Conservation (phyloP, 2,329 filamentous ascomycete genomes). For the Cyphellophora europaea region DNA sequence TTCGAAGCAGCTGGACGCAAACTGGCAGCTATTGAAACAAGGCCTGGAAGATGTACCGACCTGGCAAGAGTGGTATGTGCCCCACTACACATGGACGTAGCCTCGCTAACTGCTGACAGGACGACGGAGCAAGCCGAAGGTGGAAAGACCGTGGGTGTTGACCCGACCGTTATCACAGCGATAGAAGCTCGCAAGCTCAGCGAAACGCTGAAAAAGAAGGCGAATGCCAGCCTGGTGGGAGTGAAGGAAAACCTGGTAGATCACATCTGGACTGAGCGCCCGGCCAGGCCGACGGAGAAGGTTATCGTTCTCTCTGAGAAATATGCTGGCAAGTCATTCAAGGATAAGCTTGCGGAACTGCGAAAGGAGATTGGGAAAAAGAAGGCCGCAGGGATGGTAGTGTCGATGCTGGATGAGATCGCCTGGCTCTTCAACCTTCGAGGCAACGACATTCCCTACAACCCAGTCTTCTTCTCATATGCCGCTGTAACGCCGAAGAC, state of each 20-base stretch:
- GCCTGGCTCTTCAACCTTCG: conserved; percentile 98
- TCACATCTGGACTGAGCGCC: conserved; percentile 70
- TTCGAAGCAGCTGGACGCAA: conserved; percentile 75
- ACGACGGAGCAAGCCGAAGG: conserved; percentile 72
- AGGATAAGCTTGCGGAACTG: conserved; percentile 73
- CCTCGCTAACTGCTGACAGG: no score
- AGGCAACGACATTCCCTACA: conserved; percentile 92
- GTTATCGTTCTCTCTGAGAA: conserved; percentile 62
- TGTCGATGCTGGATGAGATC: conserved; percentile 79
- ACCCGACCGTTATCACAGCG: conserved; percentile 77
- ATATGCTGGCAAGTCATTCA: conserved; percentile 73
- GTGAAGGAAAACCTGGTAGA: conserved; percentile 83
- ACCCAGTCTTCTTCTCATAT: conserved; percentile 97
- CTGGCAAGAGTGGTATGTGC: conserved; percentile 95
- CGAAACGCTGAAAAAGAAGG: conserved; percentile 79
- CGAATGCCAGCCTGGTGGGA: conserved; percentile 65
- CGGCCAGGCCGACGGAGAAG: conserved; percentile 64
- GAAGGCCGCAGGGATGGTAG: conserved; percentile 75
- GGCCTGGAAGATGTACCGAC: conserved; percentile 89
- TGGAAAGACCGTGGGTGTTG: conserved; percentile 82
- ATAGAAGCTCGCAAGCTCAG: conserved; percentile 64
- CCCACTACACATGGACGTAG: conserved; percentile 2
- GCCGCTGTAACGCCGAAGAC: conserved; percentile 70
- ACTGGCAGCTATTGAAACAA: conserved; percentile 88
- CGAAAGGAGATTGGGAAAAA: conserved; percentile 89